Evolutionary conservation across 2,329 filamentous ascomycete genomes (phyloP).

Genomic region (Apiospora saccharicola): DNA sequence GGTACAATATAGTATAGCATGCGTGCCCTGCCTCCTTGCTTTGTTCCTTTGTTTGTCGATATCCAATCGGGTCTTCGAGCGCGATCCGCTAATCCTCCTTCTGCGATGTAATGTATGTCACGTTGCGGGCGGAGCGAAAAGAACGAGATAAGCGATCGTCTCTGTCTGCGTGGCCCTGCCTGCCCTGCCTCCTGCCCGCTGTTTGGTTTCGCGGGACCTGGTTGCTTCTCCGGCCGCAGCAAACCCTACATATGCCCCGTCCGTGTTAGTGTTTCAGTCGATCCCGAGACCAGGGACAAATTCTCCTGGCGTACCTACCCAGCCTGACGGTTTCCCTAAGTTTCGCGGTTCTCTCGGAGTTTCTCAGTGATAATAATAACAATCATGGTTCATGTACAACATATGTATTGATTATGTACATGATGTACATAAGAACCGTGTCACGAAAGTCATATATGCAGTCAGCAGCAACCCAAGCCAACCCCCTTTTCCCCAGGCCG

Average conservation of each 20-base stretch:
- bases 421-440: not conserved
- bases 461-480: not conserved
- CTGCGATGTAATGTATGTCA: not conserved
- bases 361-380: not conserved
- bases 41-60: not conserved
- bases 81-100: not conserved
- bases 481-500: not conserved
- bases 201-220: not conserved
- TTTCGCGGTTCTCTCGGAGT: not conserved
- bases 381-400: not conserved
- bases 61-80: not conserved
- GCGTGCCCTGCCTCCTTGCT: not conserved
- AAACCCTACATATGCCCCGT: not conserved
- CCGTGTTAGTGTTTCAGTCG: not conserved
- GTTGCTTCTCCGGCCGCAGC: conserved; percentile 11
- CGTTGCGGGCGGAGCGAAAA: not conserved
- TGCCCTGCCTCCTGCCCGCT: not conserved
- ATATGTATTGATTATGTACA: not conserved
- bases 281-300: not conserved
- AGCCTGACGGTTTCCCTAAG: not conserved
- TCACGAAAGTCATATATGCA: not conserved
- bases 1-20: not conserved
- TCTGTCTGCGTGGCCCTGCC: not conserved
- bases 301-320: not conserved
- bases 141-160: not conserved